phyloP scores from a whole-genome alignment of 176 grass and related monocot species.

The Poa annua region DNA sequence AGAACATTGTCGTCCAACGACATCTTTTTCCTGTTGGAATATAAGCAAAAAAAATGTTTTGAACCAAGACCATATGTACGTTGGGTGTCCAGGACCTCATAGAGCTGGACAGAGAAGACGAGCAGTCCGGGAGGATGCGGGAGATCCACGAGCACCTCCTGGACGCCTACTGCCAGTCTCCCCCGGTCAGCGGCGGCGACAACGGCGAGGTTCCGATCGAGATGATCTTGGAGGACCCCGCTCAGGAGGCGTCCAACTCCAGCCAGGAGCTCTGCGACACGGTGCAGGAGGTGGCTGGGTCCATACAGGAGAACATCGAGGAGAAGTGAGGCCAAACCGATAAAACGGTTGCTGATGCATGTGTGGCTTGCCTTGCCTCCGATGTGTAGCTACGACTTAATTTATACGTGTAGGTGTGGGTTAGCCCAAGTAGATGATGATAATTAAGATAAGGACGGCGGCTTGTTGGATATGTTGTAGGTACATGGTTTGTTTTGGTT shows the following conservation, averaged over 20 bases:
- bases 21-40: neutral
- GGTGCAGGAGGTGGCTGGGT: constrained; percentile 42
- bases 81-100: constrained; percentile 68
- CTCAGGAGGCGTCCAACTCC: constrained; percentile 45
- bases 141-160: constrained; percentile 84
- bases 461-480: neutral
- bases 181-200: neutral
- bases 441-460: neutral
- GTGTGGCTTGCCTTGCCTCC: neutral
- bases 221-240: constrained; percentile 39
- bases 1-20: neutral
- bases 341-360: neutral
- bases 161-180: constrained; percentile 62
- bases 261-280: constrained; percentile 57
- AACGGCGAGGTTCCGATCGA: constrained; percentile 26
- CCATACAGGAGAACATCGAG: constrained; percentile 36
- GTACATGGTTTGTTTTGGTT: neutral
- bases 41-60: neutral
- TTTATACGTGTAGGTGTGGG: constrained; percentile 16
- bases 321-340: constrained; percentile 5
- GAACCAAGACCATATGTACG: neutral
- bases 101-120: constrained; percentile 89
- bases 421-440: constrained; percentile 24
- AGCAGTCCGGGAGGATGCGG: constrained; percentile 72
- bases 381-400: constrained; percentile 7